phyloP scores from a whole-genome alignment of 164 flowering plant species.

The Litsea cubeba region DNA sequence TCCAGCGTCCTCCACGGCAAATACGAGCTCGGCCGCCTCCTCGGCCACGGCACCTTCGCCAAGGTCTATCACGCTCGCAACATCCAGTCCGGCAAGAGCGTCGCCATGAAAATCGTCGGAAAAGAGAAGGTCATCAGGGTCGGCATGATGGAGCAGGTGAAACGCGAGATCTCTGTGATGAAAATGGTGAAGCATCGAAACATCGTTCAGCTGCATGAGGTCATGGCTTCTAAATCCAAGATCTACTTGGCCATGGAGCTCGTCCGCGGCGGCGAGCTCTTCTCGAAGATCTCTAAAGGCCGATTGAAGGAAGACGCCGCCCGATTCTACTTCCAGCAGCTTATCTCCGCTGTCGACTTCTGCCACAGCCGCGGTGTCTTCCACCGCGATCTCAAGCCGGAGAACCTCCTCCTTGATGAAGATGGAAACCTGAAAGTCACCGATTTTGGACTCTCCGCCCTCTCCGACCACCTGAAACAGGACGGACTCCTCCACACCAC shows the following conservation, averaged over 20 bases:
- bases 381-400: constrained; percentile 55
- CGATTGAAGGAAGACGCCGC: constrained; percentile 42
- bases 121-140: constrained; percentile 50
- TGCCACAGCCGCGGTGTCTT: constrained; percentile 58
- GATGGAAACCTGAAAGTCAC: constrained; percentile 43
- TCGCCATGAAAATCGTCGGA: constrained; percentile 53
- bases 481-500: constrained; percentile 55
- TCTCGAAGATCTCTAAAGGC: constrained; percentile 43
- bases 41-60: constrained; percentile 38
- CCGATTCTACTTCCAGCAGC: constrained; percentile 45
- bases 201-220: constrained; percentile 52
- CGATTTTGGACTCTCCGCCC: constrained; percentile 50
- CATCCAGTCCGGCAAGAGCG: constrained; percentile 32
- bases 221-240: constrained; percentile 52
- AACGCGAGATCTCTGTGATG: constrained; percentile 59
- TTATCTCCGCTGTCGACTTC: constrained; percentile 52
- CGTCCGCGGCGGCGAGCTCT: constrained; percentile 55
- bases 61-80: constrained; percentile 52
- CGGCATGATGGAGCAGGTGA: constrained; percentile 59
- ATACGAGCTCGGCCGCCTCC: constrained; percentile 31
- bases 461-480: constrained; percentile 44
- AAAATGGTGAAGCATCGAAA: constrained; percentile 51
- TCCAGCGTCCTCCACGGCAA: constrained; percentile 23
- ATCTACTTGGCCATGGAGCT: constrained; percentile 60
- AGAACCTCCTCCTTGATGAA: constrained; percentile 46